These are phyloP conservation scores for Ruellia speciosa DNA, from an alignment of 305 asterid species.

Conservation along the genomic window DNA sequence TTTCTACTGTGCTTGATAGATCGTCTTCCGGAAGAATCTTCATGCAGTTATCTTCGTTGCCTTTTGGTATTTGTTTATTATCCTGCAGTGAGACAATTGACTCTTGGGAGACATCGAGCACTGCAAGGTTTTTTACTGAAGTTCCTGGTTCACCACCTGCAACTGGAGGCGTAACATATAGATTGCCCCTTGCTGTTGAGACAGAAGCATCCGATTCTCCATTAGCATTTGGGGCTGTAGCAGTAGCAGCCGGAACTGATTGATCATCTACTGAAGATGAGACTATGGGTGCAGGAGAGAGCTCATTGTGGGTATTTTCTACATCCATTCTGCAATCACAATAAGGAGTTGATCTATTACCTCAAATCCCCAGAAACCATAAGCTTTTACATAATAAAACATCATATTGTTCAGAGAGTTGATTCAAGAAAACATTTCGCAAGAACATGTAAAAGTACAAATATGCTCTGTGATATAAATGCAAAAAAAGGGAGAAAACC, in stretches of 20 bases:
- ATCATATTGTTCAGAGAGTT: not conserved
- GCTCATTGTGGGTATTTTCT: constrained; percentile 33
- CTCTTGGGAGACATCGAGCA: constrained; percentile 22
- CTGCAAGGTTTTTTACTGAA: constrained; percentile 20
- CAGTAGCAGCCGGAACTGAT: constrained; percentile 9
- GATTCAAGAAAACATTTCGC: too few relatives aligned
- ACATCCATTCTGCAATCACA: constrained; percentile 46
- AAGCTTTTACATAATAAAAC: not conserved
- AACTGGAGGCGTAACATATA: constrained; percentile 17
- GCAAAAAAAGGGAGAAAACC: too few relatives aligned
- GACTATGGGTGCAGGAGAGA: constrained; percentile 29
- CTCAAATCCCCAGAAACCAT: constrained; percentile 6
- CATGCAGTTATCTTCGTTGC: constrained; percentile 22
- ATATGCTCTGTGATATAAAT: too few relatives aligned
- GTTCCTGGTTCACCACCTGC: constrained; percentile 20
- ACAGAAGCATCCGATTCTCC: constrained; percentile 21
- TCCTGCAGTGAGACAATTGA: constrained; percentile 18
- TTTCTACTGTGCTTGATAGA: constrained; percentile 24
- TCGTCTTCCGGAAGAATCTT: constrained; percentile 14
- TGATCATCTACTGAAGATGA: constrained; percentile 37
- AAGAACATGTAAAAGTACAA: too few relatives aligned
- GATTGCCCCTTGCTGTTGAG: constrained; percentile 19
- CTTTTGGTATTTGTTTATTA: constrained; percentile 22
- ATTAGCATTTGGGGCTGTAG: constrained; percentile 17
- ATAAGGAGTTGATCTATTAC: constrained; percentile 22